phyloP scores from a whole-genome alignment of 2,329 filamentous ascomycete genomes.

The Exophiala spinifera region DNA sequence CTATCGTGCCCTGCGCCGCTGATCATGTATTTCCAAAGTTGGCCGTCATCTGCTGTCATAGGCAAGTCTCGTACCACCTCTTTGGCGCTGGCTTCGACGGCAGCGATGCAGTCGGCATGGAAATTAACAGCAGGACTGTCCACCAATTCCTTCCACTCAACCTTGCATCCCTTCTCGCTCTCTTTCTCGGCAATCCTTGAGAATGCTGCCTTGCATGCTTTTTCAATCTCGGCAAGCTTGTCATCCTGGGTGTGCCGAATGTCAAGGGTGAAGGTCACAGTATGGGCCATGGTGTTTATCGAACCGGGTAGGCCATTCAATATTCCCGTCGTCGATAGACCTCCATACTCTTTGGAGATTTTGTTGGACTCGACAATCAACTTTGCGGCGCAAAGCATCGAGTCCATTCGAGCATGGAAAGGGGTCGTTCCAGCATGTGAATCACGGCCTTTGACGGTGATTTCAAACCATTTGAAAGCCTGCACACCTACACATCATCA shows the following conservation, averaged over 20 bases:
- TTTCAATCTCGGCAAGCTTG: constrained; percentile 26
- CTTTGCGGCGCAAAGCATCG: constrained; percentile 64
- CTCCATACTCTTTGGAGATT: constrained; percentile 60
- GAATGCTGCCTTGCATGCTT: constrained; percentile 24
- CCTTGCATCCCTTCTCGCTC: constrained; percentile 28
- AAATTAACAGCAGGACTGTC: constrained; percentile 56
- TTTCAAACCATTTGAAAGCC: constrained; percentile 70
- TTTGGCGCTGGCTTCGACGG: constrained; percentile 59
- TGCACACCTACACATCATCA: constrained; percentile 53
- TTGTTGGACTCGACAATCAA: constrained; percentile 67
- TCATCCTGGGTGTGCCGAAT: constrained; percentile 25
- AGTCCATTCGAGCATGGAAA: constrained; percentile 64
- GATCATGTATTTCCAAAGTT: constrained; percentile 44
- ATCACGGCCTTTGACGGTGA: constrained; percentile 65
- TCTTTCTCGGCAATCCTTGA: constrained; percentile 27
- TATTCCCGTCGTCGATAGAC: constrained; percentile 69
- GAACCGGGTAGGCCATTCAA: constrained; percentile 64
- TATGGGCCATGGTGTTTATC: constrained; percentile 58
- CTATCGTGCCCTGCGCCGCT: constrained; percentile 66
- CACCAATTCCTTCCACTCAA: constrained; percentile 30
- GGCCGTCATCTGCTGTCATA: constrained; percentile 43
- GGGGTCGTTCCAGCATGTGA: constrained; percentile 74
- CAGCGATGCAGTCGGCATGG: constrained; percentile 64
- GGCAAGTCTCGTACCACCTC: constrained; percentile 46
- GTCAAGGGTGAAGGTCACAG: constrained; percentile 27